Conservation (phyloP, 306 rosid genomes). For the Quercus glauca region DNA sequence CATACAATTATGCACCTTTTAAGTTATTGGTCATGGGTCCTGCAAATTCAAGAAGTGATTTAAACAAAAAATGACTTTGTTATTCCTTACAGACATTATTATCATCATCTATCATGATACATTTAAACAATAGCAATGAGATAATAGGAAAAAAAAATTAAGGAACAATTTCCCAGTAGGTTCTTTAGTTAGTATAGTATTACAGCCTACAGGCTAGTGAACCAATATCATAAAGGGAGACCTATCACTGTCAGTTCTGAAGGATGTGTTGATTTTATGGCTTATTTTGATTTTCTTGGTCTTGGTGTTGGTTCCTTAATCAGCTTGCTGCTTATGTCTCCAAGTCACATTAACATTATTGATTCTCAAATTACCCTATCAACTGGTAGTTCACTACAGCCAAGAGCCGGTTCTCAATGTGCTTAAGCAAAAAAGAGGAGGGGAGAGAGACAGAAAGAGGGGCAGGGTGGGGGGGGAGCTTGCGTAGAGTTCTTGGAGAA, state of each 20-base stretch:
- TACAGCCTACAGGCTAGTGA: not conserved
- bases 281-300: not conserved
- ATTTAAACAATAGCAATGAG: not conserved
- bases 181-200: not conserved
- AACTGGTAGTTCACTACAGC: not conserved
- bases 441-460: too few relatives aligned
- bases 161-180: not conserved
- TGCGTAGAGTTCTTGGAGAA: not conserved
- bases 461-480: not conserved
- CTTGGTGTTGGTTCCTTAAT: not conserved
- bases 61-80: not conserved
- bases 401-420: not conserved
- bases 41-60: not conserved
- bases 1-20: not conserved
- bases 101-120: not conserved
- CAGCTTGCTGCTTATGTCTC: not conserved
- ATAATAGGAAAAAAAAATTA: not conserved
- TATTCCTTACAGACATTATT: not conserved
- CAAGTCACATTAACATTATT: not conserved
- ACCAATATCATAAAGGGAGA: not conserved
- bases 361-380: not conserved
- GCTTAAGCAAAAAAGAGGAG: too few relatives aligned
- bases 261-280: not conserved
- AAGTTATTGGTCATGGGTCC: not conserved
- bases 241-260: too few relatives aligned